Evolutionary conservation across 2,329 filamentous ascomycete species (phyloP).

Genomic region (Didymella segeticola): DNA sequence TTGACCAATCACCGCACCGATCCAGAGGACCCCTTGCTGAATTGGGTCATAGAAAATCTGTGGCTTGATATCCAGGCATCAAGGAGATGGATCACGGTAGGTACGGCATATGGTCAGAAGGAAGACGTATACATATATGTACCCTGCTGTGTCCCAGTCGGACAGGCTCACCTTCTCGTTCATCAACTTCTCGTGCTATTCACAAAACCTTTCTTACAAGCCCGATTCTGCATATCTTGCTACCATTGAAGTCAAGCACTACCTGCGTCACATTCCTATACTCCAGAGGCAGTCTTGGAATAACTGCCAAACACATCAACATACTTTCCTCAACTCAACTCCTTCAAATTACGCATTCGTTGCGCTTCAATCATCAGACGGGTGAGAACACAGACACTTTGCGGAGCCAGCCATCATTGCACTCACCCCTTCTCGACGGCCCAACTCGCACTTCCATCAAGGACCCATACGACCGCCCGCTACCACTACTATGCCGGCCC

Average conservation of each 20-base stretch:
- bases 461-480: background rate
- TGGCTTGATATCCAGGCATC: background rate
- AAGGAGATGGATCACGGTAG: background rate
- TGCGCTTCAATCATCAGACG: background rate
- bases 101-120: background rate
- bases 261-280: too few relatives aligned
- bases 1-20: conserved; percentile 1
- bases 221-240: background rate
- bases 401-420: background rate
- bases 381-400: background rate
- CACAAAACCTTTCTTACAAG: too few relatives aligned
- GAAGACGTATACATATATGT: background rate
- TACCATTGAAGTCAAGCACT: background rate
- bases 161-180: background rate
- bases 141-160: background rate
- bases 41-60: background rate
- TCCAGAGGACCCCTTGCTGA: background rate
- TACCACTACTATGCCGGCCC: background rate
- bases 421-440: background rate
- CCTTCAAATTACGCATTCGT: background rate
- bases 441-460: background rate
- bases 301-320: background rate
- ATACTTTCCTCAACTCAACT: background rate
- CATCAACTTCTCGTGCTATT: too few relatives aligned
- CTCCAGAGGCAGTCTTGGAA: background rate